A percentile compares a stretch with the other conserved stretches of the same genome.
These are phyloP conservation scores for Euphorbia schlechtendalii DNA, from an alignment of 441 rosid species.

Conservation along the genomic window DNA sequence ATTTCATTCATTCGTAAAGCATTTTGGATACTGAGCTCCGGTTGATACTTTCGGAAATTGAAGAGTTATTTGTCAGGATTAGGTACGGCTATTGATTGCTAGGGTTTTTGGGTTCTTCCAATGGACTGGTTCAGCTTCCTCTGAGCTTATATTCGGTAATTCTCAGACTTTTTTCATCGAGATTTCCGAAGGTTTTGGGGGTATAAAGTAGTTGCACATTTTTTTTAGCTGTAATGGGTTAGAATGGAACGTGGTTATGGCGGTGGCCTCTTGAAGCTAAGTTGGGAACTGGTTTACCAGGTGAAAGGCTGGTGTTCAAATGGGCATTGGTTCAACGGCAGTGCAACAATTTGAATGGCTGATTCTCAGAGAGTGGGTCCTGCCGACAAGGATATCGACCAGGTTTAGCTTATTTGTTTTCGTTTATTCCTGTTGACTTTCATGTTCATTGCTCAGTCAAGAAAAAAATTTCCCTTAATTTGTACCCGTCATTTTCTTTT, in stretches of 20 bases:
- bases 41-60: background rate
- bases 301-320: slow-evolving; percentile 34
- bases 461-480: background rate
- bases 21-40: background rate
- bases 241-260: slow-evolving; percentile 6
- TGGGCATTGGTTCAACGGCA: slow-evolving; percentile 35
- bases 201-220: background rate
- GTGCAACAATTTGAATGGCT: slow-evolving; percentile 57
- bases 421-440: background rate
- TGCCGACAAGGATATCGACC: slow-evolving; percentile 73
- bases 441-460: background rate
- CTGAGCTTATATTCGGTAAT: background rate
- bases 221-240: slow-evolving; percentile 10
- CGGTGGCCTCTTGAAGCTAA: slow-evolving; percentile 18
- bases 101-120: background rate
- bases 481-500: background rate
- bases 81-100: background rate
- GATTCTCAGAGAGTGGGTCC: slow-evolving; percentile 53
- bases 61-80: background rate
- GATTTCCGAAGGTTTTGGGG: background rate
- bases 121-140: background rate
- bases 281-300: slow-evolving; percentile 21
- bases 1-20: background rate
- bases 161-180: background rate
- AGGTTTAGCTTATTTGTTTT: slow-evolving; percentile 29